Evolutionary conservation across 225 moss, liverwort and hornwort genomes (phyloP).

Genomic region (Lunularia cruciata): DNA sequence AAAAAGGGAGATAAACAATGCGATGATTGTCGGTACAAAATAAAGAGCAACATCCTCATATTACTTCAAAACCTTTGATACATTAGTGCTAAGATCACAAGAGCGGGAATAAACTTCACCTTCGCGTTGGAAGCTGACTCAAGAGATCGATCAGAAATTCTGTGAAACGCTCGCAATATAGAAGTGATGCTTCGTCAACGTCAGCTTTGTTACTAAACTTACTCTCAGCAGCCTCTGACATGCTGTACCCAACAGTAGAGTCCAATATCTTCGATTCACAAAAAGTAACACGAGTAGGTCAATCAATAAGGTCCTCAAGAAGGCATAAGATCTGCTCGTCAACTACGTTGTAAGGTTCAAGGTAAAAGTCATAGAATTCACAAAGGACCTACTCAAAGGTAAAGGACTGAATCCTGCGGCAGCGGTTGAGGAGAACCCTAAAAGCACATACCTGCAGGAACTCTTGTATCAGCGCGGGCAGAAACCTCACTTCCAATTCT

Average conservation of each 20-base stretch:
- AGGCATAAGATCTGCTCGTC: no score
- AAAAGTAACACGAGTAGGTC: background rate
- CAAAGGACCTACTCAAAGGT: no score
- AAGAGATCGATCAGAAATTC: slow-evolving; percentile 96
- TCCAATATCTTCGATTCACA: slow-evolving; percentile 46
- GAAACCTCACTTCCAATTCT: slow-evolving; percentile 85
- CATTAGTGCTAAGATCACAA: no score
- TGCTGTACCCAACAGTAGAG: slow-evolving; percentile 44
- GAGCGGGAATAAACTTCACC: no score
- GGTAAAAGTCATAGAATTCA: no score
- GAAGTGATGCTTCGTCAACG: slow-evolving; percentile 71
- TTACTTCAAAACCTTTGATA: no score
- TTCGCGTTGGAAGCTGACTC: slow-evolving; percentile 88
- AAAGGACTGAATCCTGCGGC: background rate
- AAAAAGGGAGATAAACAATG: no score
- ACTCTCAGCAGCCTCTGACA: slow-evolving; percentile 20
- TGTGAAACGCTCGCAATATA: slow-evolving; percentile 93
- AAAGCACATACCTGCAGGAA: slow-evolving; percentile 53
- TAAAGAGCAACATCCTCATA: no score
- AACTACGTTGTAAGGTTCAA: no score
- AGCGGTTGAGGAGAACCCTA: background rate
- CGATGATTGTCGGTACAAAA: no score
- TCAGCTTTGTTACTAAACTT: slow-evolving; percentile 1
- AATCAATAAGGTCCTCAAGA: background rate
- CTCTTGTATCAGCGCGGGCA: slow-evolving; percentile 79